Evolutionary conservation across 1,284 basidiomycete species (phyloP).

Genomic region (Trichosporon faecale): DNA sequence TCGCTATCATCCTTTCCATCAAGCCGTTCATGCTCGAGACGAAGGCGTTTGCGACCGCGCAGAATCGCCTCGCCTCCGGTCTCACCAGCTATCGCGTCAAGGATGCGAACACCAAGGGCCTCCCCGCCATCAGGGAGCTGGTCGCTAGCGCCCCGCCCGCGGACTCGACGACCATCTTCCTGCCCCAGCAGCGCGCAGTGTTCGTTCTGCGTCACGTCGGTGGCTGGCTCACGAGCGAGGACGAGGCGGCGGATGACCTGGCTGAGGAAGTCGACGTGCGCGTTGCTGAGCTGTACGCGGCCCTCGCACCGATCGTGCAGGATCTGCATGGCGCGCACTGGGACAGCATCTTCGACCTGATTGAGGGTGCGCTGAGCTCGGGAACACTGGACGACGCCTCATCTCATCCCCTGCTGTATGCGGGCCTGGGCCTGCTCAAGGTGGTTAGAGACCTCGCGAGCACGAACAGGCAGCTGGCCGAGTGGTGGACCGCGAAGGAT

Average conservation of each 20-base stretch:
- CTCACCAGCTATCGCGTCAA: constrained; percentile 66
- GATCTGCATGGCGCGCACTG: constrained; percentile 83
- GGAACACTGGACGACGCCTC: constrained; percentile 61
- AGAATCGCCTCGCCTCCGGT: constrained; percentile 83
- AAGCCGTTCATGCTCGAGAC: constrained; percentile 65
- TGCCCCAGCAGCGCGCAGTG: constrained; percentile 81
- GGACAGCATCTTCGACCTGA: constrained; percentile 85
- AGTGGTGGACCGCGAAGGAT: constrained; percentile 58
- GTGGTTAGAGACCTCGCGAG: constrained; percentile 66
- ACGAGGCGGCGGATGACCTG: constrained; percentile 62
- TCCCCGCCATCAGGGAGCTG: constrained; percentile 68
- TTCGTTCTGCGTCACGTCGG: constrained; percentile 85
- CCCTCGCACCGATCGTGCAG: constrained; percentile 84
- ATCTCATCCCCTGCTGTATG: constrained; percentile 63
- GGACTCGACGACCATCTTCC: constrained; percentile 76
- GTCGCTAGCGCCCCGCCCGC: constrained; percentile 70
- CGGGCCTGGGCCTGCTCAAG: constrained; percentile 67
- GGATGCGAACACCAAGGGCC: constrained; percentile 66
- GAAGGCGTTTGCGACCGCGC: constrained; percentile 70
- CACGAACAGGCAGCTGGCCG: constrained; percentile 70
- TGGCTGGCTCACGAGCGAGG: constrained; percentile 72
- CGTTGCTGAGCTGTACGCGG: constrained; percentile 70
- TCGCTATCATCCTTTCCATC: constrained; percentile 65
- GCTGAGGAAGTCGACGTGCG: constrained; percentile 72
- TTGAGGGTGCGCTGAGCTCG: constrained; percentile 86